Evolutionary conservation across 305 asterid species (phyloP).

Genomic region (Solanum hybrid): DNA sequence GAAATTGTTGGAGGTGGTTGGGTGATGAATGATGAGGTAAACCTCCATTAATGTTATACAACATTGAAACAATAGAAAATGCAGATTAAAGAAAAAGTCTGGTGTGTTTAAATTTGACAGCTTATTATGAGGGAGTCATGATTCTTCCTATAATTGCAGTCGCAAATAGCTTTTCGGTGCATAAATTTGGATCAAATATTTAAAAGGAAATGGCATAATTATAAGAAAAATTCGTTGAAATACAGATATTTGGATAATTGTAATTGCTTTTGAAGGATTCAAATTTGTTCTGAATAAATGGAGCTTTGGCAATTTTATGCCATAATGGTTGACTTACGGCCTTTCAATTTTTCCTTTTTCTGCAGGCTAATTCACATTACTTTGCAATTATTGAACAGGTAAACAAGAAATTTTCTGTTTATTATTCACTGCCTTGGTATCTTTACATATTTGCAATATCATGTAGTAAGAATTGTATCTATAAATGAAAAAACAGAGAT

Average conservation of each 20-base stretch:
- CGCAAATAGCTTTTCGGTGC: neutral
- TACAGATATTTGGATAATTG: neutral
- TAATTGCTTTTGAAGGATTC: neutral
- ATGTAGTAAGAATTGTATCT: neutral
- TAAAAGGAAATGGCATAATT: neutral
- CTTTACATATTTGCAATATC: neutral
- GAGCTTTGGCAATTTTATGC: constrained; percentile 1
- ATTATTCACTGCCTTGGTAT: too few species aligned
- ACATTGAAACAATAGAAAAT: neutral
- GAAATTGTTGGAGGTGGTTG: constrained; percentile 99
- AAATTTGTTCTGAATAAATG: neutral
- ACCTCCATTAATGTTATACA: neutral
- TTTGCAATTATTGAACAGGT: constrained; percentile 98
- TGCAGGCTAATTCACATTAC: constrained; percentile 99
- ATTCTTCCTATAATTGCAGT: neutral
- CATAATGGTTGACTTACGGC: constrained; percentile 9
- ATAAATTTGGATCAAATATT: neutral
- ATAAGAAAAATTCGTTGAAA: neutral
- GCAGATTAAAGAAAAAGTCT: neutral
- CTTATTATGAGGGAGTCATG: neutral
- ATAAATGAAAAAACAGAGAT: neutral
- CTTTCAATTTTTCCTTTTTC: constrained; percentile 13
- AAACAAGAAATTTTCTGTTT: constrained; percentile 8
- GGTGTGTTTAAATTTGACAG: neutral
- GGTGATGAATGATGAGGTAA: constrained; percentile 99